Percentiles rank a stretch among this genome's conserved stretches.
Evolutionary conservation across 306 rosid species (phyloP).

Genomic region (Argentina anserina): DNA sequence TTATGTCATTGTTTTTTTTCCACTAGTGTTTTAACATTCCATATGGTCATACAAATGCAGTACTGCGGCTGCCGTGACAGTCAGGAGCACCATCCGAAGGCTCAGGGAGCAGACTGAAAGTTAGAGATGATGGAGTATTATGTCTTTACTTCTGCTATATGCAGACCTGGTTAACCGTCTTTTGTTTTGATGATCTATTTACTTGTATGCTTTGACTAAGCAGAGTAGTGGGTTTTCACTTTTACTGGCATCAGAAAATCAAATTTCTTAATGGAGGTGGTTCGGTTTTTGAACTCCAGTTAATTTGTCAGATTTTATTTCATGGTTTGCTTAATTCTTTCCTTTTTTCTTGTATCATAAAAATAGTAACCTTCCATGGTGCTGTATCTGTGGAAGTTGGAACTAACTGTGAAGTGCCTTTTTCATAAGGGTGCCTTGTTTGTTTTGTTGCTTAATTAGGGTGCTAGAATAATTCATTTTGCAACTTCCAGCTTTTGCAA

Average conservation of each 20-base stretch:
- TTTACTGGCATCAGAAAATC: not conserved
- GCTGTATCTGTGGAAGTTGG: not conserved
- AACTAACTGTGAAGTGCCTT: not conserved
- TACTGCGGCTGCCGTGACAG: constrained; percentile 75
- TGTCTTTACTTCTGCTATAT: constrained; percentile 1
- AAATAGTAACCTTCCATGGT: not conserved
- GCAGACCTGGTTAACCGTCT: not conserved
- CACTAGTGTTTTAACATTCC: not conserved
- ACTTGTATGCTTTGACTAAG: not conserved
- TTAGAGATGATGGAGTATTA: constrained; percentile 5
- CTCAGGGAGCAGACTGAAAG: constrained; percentile 83
- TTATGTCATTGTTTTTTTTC: not conserved
- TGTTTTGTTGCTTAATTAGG: too few relatives aligned
- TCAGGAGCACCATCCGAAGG: constrained; percentile 73
- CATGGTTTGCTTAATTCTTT: not conserved
- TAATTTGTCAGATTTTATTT: not conserved
- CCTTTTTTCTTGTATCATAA: too few relatives aligned
- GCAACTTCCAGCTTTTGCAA: too few relatives aligned
- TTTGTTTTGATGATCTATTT: not conserved
- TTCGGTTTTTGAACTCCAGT: not conserved
- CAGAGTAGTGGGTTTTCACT: not conserved
- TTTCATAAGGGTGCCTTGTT: not conserved
- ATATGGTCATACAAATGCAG: constrained; percentile 28
- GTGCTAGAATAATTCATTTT: too few relatives aligned
- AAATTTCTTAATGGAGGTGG: not conserved